Percentiles rank a stretch among this genome's conserved stretches.
These are phyloP conservation scores for Cryptococcus sp. DNA, from an alignment of 1,284 basidiomycete species.

Conservation along the genomic window DNA sequence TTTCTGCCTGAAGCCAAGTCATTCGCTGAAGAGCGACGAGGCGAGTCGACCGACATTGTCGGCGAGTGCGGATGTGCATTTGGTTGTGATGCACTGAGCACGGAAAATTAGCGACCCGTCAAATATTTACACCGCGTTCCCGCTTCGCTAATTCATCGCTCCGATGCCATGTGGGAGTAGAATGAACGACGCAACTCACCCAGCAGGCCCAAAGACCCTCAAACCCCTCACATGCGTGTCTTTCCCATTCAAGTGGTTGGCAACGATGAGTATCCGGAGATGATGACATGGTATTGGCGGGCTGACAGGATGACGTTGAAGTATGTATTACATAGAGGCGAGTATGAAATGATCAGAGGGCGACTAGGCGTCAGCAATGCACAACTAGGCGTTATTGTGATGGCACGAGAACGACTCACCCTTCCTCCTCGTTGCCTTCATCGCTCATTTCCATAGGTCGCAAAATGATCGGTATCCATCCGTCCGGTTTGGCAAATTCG, in stretches of 20 bases:
- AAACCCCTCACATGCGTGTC: constrained; percentile 96
- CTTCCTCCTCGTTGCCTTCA: constrained; percentile 62
- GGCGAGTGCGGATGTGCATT: constrained; percentile 5
- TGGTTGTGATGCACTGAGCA: not conserved
- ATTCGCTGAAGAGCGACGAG: constrained; percentile 4
- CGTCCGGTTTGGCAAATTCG: constrained; percentile 84
- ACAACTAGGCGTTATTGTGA: not conserved
- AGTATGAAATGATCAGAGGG: too few species aligned
- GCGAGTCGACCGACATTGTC: not conserved
- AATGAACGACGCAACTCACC: constrained; percentile 60
- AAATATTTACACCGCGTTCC: too few species aligned
- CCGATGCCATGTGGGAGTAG: not conserved
- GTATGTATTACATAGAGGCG: constrained; percentile 35
- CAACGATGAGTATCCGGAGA: constrained; percentile 83
- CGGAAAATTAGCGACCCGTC: too few species aligned
- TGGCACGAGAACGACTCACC: constrained; percentile 25
- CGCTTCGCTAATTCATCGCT: too few species aligned
- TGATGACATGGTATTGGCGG: constrained; percentile 86
- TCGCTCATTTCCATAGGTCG: constrained; percentile 72
- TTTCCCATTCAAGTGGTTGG: constrained; percentile 97
- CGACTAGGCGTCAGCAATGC: too few species aligned
- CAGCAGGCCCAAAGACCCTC: constrained; percentile 76
- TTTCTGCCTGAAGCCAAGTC: constrained; percentile 23
- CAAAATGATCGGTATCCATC: constrained; percentile 91
- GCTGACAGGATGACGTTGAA: constrained; percentile 53